phyloP scores from a whole-genome alignment of 257 asterid species.

The Apocynum venetum region DNA sequence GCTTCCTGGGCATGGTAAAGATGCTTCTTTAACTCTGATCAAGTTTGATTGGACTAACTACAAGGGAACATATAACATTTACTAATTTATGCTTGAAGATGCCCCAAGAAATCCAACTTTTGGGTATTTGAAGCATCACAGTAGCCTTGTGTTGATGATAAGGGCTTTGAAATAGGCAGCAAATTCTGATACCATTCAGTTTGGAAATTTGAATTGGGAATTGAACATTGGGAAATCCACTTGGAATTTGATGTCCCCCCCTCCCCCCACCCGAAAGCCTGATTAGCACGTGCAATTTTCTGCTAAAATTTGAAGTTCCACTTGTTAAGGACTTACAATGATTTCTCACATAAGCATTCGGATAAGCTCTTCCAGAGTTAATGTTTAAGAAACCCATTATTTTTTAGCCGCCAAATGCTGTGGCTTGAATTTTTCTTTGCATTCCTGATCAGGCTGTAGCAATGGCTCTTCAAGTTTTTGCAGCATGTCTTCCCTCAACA shows the following conservation, averaged over 20 bases:
- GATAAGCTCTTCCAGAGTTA: neutral
- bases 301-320: neutral
- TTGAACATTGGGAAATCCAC: neutral
- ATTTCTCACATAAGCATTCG: neutral
- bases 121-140: neutral
- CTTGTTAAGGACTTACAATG: neutral
- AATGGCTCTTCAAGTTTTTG: conserved; percentile 73
- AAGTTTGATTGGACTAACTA: neutral
- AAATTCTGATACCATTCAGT: neutral
- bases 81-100: neutral
- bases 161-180: neutral
- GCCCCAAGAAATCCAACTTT: neutral
- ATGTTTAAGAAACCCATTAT: neutral
- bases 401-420: neutral
- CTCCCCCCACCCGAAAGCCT: neutral
- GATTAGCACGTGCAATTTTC: neutral
- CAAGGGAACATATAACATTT: neutral
- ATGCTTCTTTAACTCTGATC: neutral
- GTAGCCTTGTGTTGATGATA: neutral
- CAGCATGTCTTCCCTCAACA: conserved; percentile 45
- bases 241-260: neutral
- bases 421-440: neutral
- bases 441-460: conserved; percentile 57
- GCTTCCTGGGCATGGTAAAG: conserved; percentile 92
- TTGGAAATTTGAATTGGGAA: neutral